Base-by-base conservation (phyloP, 768 basidiomycete species). In the Tricholoma hemisulphureum region DNA sequence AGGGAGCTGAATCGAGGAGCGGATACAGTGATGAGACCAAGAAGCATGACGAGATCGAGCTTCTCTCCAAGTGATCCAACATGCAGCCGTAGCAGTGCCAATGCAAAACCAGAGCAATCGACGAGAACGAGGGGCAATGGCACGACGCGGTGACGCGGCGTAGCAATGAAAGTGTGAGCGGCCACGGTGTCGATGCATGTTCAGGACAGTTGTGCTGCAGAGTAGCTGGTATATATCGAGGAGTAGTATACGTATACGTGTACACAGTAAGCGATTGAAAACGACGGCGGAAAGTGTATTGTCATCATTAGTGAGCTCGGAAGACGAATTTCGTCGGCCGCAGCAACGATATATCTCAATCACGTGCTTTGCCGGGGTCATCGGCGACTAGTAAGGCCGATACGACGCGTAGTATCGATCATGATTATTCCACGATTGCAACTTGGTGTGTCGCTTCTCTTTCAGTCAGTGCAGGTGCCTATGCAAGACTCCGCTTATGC, bases 71-170 rank as follows among this genome's bases (percentile, higher is more conserved):
- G 75, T 77, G 9, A 75, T 68, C 72, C 69, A 76, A 46, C 69
- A 69, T 18, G 71, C 71, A 41, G 75, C 77, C 52, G 71, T 64
- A 3, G 72, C 73, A 7, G 83, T 86, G 58, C 88, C 89, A 61
- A 88, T 18, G 62, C 78, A 7, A 75, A 89, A 88, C 88, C 88
- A 90, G 67, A 89, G 23, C 54, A 88, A 37, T 60, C 88, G 85
- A 41, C 82, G 16, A 18, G 26, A 9, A 49, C 9, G 14, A 81
- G 14, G 82, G 80, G 51, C 55, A 34, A n/a, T 28, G 46, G 43
- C 60, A 53, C 58, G 58, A 64, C n/a, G n/a, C n/a, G n/a, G n/a
- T n/a, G n/a, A n/a, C n/a, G n/a, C n/a, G n/a, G n/a, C n/a, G n/a
- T n/a, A n/a, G n/a, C n/a, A n/a, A n/a, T n/a, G n/a, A n/a, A n/a